Conservation (phyloP, 2,329 filamentous ascomycete species). For the Magnaporthales sp. region DNA sequence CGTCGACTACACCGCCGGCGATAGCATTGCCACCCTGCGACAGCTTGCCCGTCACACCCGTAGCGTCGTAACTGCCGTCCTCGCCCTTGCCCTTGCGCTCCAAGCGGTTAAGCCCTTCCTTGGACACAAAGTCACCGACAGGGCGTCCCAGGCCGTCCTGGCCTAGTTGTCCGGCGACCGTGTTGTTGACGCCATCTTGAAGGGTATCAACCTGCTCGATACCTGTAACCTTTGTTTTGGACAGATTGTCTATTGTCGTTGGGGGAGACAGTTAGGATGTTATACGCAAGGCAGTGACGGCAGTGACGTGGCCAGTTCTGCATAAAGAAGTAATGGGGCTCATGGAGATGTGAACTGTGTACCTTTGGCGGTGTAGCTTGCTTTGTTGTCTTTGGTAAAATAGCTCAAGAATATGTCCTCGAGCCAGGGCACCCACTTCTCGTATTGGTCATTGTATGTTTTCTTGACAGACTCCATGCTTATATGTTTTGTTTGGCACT, state of each 20-base stretch:
- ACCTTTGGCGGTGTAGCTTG: constrained; percentile 63
- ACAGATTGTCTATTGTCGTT: constrained; percentile 46
- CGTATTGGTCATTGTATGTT: constrained; percentile 64
- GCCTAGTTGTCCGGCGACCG: constrained; percentile 55
- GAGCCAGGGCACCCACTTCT: constrained; percentile 68
- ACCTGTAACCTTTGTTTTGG: constrained; percentile 62
- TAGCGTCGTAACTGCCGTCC: constrained; percentile 35
- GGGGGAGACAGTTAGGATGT: neutral
- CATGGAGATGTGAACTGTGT: constrained; percentile 6
- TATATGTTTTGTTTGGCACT: too few species aligned
- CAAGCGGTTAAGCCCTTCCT: constrained; percentile 56
- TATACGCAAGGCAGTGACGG: too few species aligned
- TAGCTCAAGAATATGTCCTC: constrained; percentile 64
- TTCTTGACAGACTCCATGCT: constrained; percentile 48
- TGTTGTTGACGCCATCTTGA: constrained; percentile 57
- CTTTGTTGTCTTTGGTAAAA: constrained; percentile 72
- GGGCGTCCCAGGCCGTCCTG: constrained; percentile 59
- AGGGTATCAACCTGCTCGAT: constrained; percentile 57
- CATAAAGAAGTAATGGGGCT: neutral
- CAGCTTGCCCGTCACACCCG: constrained; percentile 12
- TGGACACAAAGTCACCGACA: constrained; percentile 51
- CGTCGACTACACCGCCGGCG: constrained; percentile 19
- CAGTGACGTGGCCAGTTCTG: too few species aligned
- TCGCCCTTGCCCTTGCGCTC: constrained; percentile 59
- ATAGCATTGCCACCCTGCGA: constrained; percentile 18